Base-by-base conservation (phyloP, 192 early-diverging fungal species). In the Helicostylum pulchrum region DNA sequence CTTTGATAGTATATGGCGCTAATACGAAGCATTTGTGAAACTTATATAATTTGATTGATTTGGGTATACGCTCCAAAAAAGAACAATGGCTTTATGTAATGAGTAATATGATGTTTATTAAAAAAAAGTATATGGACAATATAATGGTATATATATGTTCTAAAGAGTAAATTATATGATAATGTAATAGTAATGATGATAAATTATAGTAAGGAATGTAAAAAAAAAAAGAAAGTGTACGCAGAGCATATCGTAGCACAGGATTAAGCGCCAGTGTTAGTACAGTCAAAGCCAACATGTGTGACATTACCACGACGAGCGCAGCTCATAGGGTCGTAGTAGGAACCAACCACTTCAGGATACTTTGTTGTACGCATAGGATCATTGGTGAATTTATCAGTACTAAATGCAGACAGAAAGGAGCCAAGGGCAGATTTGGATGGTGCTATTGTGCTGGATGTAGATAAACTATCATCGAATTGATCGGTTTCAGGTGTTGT, bases 191-290 rank as follows among this genome's bases (percentile, higher is more conserved):
- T 26, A 26, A 26, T 26, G 26, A 26, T 26, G 26, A 26, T 26
- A 26, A 2, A 26, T 26, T 26, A 26, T 26, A 26, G 26, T 26
- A 26, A 26, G 26, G 26, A 26, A 26, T 26, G 26, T 26, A 26
- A 26, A 26, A 52, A 21, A 45, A 23, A 42, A 21, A 21, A 7
- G 49, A n/a, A n/a, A n/a, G 49, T 23, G 3, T 2, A 23, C 19
- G 21, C 3, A 5, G 21, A 7, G 23, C 10, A 8, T 26, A 26
- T 26, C 26, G 26, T n/a, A 47, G 15, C 21, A 43, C 7, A 21
- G 17, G 15, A 10, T 73, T 61, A 73, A 14, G 71, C 57, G 39
- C 71, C 71, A 20, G 61, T 73, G 31, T 49, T 42, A 23, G 62
- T 73, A 31, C 48, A 44, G 50, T 73, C 71, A 53, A 53, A 34